Base-by-base conservation (phyloP, 139 green algal species). In the Pseudopediastrum boryanum region DNA sequence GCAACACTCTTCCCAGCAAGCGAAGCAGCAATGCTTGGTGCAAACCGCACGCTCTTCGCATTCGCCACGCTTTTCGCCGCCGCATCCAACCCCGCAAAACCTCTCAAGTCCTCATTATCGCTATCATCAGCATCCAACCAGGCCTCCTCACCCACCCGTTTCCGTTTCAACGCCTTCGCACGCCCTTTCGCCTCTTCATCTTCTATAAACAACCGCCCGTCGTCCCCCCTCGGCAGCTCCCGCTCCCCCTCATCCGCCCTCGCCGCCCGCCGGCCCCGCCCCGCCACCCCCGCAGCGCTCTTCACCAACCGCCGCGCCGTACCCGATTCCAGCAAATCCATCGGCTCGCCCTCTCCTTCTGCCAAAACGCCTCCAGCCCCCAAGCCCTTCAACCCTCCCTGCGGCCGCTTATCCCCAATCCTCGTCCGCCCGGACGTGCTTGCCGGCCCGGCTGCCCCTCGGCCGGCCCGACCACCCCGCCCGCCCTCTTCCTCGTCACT, bases 261-360 rank as follows among this genome's bases (percentile, higher is more conserved):
- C 50, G 82, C 21, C 46, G 71, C 44, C 69, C 42, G 48, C 66
- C 35, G 46, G 41, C 3, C 41, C 38, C 2, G 12, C 13, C 9
- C 48, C 77, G 12, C 48, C 48, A 9, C 33, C 35, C 81, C 80
- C 19, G 84, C 88, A 10, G 78, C 87, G 52, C 54, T 78, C 16
- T 79, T 75, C 33, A 87, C 77, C 23, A 94, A 64, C 66, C 86
- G 58, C 9, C 94, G 81, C 2, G 91, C 86, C 7, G 86, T 83
- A 2, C 71, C 71, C 1, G 83, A 64, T 33, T 98, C 93, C 75
- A 99, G 82, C 52, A 99, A 83, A 75, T 99, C 88, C 63, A 97
- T 73, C 1, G 93, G 92, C 27, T 98, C 93, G 4, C 58, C 86
- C 3, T 75, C 85, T 1, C 62, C 79, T n/a, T n/a, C n/a, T n/a